Conservation (phyloP, 202 grass and related monocot species). For the Schoenoplectus tabernaemontani region DNA sequence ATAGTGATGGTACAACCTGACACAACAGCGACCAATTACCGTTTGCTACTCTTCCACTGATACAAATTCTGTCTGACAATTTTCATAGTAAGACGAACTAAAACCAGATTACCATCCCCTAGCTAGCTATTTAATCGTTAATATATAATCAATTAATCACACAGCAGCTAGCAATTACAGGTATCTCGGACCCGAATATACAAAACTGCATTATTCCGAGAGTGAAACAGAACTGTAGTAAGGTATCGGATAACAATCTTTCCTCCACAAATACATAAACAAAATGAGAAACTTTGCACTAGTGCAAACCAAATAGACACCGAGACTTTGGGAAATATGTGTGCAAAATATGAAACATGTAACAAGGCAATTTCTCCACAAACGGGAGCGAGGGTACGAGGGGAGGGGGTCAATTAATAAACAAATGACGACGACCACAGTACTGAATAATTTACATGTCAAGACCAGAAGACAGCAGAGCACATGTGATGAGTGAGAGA, state of each 20-base stretch:
- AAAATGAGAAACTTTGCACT: not conserved
- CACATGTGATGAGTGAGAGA: not conserved
- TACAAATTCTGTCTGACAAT: not conserved
- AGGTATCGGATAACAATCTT: not conserved
- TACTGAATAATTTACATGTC: not conserved
- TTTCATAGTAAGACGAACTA: not conserved
- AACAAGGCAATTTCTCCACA: slow-evolving; percentile 9
- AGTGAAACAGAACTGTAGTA: not conserved
- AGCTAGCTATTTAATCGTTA: not conserved
- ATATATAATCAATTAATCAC: not conserved
- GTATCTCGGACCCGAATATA: not conserved
- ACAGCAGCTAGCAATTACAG: not conserved
- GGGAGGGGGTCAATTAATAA: not conserved
- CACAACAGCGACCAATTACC: not conserved
- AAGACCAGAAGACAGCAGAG: not conserved
- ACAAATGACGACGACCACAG: not conserved
- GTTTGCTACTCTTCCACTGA: not conserved
- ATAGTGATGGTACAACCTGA: not conserved
- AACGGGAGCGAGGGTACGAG: not conserved
- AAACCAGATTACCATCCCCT: not conserved
- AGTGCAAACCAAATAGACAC: not conserved
- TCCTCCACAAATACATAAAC: not conserved
- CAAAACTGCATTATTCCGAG: slow-evolving; percentile 5
- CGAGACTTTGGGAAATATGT: not conserved
- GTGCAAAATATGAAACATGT: not conserved